Base-by-base conservation (phyloP, 2,329 filamentous ascomycete species). In the Thielaviopsis musarum region DNA sequence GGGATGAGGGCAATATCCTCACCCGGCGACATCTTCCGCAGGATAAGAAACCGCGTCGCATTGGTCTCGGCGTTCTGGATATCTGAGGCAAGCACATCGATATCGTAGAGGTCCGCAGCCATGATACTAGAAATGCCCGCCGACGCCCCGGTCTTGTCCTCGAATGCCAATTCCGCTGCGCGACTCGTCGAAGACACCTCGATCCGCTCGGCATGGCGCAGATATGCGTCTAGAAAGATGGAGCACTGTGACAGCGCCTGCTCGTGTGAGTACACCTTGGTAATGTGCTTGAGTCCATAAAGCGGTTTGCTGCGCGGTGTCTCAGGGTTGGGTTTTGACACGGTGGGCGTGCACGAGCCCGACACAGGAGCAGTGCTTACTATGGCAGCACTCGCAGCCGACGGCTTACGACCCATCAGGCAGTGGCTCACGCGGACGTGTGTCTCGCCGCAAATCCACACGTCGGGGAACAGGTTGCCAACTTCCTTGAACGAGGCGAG, bases 231-330 rank as follows among this genome's bases (percentile, higher is more conserved):
- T 26, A 96, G 78, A 71, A 95, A 95, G 9, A 68, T 71, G 52
- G 83, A 83, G 71, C 91, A 96, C 73, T 98, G 93, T 26, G 90
- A 90, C 76, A 93, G 95, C 28, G 90, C 93, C 72, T 98, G 93
- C 10, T 91, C 91, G 71, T 98, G 93, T 24, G 88, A 93, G 74
- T 95, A 95, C 49, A 98, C 72, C 66, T 85, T 84, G 65, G 77
- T 80, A 66, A 97, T 78, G 65, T 85, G 77, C 59, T 73, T 70
- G 63, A 91, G 70, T 63, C 74, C 72, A 57, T 68, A 66, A 48
- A 78, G 65, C 2, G 83, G 81, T 63, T 71, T 71, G 48, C 74
- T 70, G 63, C 71, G 70, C 26, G 76, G 75, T 64, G 71, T 72
- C n/a, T 66, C 65, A 17, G 75, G 75, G 54, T 66, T 68, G 2